Evolutionary conservation across 495 filamentous ascomycete genomes (phyloP), one percentile per base, ranked within the genome.

Genomic region (Neurospora pannonica): DNA sequence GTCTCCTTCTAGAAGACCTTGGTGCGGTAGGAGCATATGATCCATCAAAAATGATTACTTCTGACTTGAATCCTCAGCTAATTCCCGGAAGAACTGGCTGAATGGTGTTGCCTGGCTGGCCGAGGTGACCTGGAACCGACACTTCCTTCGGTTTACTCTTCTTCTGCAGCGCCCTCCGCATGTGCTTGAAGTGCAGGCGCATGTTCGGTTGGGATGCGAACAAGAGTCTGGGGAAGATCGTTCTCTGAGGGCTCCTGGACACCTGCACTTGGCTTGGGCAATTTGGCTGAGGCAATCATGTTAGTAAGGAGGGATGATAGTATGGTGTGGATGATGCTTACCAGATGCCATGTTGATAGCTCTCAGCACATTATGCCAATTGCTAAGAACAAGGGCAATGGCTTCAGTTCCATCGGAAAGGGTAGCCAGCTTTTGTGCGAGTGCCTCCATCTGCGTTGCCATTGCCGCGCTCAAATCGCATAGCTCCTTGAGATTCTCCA

Each of bases 301-400:
- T 13, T 17, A 28, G 43, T 28, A 10, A 70, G 4, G 69, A 9
- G 24, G 19, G 21, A 24, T 73, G 70, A 39, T 54, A 38, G 46
- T 67, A 75, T 31, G 34, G 31, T n/a, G 38, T 74, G 21, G 24
- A 62, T 62, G 54, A 73, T 74, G 82, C 92, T 81, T 90, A 99
- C 96, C 89, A 71, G 94, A 97, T 73, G 97, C 95, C 90, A 99
- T 97, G 79, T 92, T 92, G 78, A 99, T 98, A 43, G 94, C 94
- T 71, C 92, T 88, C 24, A 99, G 87, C 71, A 99, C 95, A 80
- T 94, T 97, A 78, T 97, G 92, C 96, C 96, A 99, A 82, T 99
- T 99, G 69, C 92, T 89, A 75, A 99, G 84, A 21, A 99, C 96
- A 67, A 67, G 54, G 54, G 54, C 54, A 82, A 71, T 75, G 95